A percentile compares a stretch with the other conserved stretches of the same genome.
Conservation (phyloP, 345 rosid species). For the Jatropha curcas region DNA sequence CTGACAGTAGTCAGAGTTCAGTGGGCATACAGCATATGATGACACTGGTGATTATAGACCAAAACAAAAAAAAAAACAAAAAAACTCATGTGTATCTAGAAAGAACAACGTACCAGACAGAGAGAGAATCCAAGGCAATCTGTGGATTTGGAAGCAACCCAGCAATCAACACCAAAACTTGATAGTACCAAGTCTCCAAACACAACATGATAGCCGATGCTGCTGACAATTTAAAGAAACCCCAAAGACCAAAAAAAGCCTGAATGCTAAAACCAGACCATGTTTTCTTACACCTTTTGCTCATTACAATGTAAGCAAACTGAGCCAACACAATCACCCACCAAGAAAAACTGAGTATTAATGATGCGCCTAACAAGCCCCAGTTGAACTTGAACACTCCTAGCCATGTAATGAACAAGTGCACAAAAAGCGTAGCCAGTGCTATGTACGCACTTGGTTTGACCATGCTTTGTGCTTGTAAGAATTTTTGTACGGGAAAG, state of each 20-base stretch:
- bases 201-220: slow-evolving; percentile 35
- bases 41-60: no score
- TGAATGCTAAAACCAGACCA: slow-evolving; percentile 25
- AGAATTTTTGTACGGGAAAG: slow-evolving; percentile 54
- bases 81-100: no score
- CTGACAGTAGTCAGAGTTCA: no score
- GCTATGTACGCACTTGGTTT: slow-evolving; percentile 29
- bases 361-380: slow-evolving; percentile 30
- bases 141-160: slow-evolving; percentile 25
- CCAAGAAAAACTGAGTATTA: slow-evolving; percentile 27
- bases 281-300: slow-evolving; percentile 17
- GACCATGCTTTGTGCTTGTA: slow-evolving; percentile 31
- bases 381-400: slow-evolving; percentile 17
- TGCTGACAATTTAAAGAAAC: slow-evolving; percentile 26
- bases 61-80: no score
- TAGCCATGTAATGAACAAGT: slow-evolving; percentile 22
- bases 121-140: slow-evolving; percentile 26
- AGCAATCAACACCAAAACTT: slow-evolving; percentile 27
- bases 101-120: slow-evolving; percentile 22
- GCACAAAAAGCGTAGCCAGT: slow-evolving; percentile 8
- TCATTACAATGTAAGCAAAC: slow-evolving; percentile 15
- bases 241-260: slow-evolving; percentile 24
- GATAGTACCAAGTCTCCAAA: slow-evolving; percentile 32
- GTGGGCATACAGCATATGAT: no score
- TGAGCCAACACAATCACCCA: slow-evolving; percentile 27